A percentile compares a stretch with the other conserved stretches of the same genome.
Conservation (phyloP, 805 yeast genomes). For the Teunomyces cretensis region DNA sequence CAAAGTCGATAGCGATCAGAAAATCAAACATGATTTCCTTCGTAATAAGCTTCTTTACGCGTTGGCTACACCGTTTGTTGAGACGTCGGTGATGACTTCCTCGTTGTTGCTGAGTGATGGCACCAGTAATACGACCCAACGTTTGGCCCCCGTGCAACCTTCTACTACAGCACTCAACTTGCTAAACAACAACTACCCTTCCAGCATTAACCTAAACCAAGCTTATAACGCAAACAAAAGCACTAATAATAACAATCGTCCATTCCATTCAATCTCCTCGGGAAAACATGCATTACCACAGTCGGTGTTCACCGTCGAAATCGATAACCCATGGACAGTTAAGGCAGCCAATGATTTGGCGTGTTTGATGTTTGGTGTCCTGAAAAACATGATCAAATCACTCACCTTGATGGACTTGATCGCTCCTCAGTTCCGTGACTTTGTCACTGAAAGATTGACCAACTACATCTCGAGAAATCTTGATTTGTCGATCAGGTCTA, state of each 20-base stretch:
- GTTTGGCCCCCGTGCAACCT: neutral
- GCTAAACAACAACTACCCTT: slow-evolving; percentile 9
- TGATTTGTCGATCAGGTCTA: slow-evolving; percentile 16
- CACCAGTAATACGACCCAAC: slow-evolving; percentile 12
- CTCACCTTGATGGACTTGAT: slow-evolving; percentile 72
- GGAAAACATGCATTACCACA: slow-evolving; percentile 75
- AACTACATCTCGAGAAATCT: slow-evolving; percentile 19
- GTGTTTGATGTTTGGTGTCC: slow-evolving; percentile 80
- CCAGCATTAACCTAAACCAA: neutral
- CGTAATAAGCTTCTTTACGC: slow-evolving; percentile 56
- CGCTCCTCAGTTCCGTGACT: slow-evolving; percentile 71
- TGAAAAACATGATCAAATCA: slow-evolving; percentile 59
- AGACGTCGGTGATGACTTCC: slow-evolving; percentile 34
- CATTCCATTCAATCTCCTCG: slow-evolving; percentile 64
- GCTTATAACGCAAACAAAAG: neutral
- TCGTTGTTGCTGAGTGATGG: slow-evolving; percentile 17
- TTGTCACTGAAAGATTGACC: slow-evolving; percentile 59
- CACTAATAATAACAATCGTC: slow-evolving; percentile 31
- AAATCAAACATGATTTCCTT: slow-evolving; percentile 39
- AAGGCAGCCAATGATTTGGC: slow-evolving; percentile 89
- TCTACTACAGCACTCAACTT: slow-evolving; percentile 28
- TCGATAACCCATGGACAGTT: slow-evolving; percentile 73
- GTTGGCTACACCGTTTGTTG: slow-evolving; percentile 65
- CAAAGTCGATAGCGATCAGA: slow-evolving; percentile 17
- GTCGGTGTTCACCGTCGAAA: slow-evolving; percentile 79